Base-by-base conservation (phyloP, 768 basidiomycete species). In the Boletus sp. region DNA sequence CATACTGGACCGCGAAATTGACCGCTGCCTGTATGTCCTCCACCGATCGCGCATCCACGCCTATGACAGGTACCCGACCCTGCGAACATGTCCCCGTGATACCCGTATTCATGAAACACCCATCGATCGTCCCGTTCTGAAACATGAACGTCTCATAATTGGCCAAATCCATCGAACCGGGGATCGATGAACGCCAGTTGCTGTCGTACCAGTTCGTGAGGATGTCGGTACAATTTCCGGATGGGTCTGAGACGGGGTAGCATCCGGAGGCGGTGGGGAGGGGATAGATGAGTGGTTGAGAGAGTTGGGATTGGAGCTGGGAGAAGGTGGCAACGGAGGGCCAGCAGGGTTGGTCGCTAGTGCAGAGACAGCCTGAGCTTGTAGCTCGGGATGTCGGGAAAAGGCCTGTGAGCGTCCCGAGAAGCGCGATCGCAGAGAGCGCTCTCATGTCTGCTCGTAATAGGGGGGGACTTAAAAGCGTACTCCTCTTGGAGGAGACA, bases 51-150 rank as follows among this genome's bases (percentile, higher is more conserved):
- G 48, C 62, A 33, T 68, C 63, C 13, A 68, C 62, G 10, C 59
- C 61, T 8, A 63, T 55, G 27, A 47, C 54, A 6, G 63, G 60
- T 9, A 71, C 62, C 4, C 39, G 47, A 0, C 61, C 66, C 47
- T 64, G 46, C 10, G 14, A 55, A 42, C 68, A 70, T 13, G n/a
- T 48, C 7, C 49, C 56, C 5, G 51, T 50, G 42, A 69, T 46
- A 7, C 46, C 50, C 27, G 74, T 75, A 27, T 77, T 70, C 47
- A 76, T 32, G 13, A 61, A 68, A 30, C 59, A 67, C 17, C 48
- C 75, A 56, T 75, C 75, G 44, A 80, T 76, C 41, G 77, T 80
- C 32, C 75, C 79, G 59, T 79, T 80, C 19, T 39, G 56, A n/a
- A 69, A 75, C 2, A 65, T 58, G 51, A 61, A 74, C 34, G 62